Percentiles rank a stretch among this genome's conserved stretches.
Conservation (phyloP, 306 rosid genomes). For the Vachellia pachyceras region DNA sequence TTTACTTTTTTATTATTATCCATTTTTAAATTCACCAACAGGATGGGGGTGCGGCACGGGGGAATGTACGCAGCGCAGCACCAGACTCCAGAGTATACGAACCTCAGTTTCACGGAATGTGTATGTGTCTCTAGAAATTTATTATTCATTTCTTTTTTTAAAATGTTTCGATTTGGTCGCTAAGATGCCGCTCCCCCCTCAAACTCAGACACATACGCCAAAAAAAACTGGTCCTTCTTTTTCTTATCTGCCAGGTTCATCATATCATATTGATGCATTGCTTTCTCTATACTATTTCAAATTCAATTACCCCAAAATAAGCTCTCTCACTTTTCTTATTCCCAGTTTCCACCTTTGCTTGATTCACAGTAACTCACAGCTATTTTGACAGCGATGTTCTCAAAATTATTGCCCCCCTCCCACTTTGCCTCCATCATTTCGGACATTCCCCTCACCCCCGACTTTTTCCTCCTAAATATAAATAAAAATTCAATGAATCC, state of each 20-base stretch:
- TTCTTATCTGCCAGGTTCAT: background rate
- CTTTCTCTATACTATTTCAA: constrained; percentile 17
- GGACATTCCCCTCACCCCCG: background rate
- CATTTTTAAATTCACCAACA: background rate
- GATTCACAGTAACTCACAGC: constrained; percentile 30
- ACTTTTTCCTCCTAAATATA: too few species aligned
- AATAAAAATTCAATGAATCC: too few species aligned
- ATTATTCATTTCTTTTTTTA: background rate
- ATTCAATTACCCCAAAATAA: background rate
- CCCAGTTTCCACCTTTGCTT: background rate
- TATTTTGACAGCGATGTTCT: constrained; percentile 38
- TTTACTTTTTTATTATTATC: background rate
- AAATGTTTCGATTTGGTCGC: background rate
- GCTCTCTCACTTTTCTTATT: background rate
- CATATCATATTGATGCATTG: background rate
- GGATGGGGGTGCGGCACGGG: background rate
- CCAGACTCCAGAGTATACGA: background rate
- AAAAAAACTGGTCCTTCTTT: background rate
- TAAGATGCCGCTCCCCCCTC: background rate
- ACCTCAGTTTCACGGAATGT: background rate
- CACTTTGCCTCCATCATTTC: background rate
- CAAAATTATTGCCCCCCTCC: constrained; percentile 2
- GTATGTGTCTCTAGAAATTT: background rate
- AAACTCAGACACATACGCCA: background rate
- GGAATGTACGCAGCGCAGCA: constrained; percentile 25